Base-by-base conservation (phyloP, 257 asterid species). In the Striga asiatica region DNA sequence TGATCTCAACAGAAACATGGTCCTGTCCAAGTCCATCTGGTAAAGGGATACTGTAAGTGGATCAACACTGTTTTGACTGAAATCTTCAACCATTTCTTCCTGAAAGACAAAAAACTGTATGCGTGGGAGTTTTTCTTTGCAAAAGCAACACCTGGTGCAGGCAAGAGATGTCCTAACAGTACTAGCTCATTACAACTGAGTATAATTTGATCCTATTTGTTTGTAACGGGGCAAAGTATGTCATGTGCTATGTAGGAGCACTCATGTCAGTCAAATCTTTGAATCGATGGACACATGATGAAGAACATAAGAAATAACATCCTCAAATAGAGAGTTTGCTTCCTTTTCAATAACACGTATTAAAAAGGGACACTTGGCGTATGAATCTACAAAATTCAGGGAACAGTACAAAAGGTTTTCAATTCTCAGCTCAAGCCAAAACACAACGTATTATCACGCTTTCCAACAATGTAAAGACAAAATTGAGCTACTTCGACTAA, bases 11-110 rank as follows among this genome's bases (percentile, higher is more conserved):
- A 87, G 76, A 63, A 76, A 87, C 75, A 78, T 65, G 35, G 88
- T 87, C 57, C 95, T 77, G 53, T 91, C 95, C 77, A 87, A 64
- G 75, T 91, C 98, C 95, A 87, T 82, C 76, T 84, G 89, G 76
- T 87, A 82, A 56, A 91, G 98, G 25, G 96, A 91, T 24, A 80
- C 76, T 0, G 85, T 84, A 42, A 91, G 81, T 1, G 94, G 96
- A 62, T 91, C 98, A 31, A 67, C 76, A 14, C 81, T 95, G 58
- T 43, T 79, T 18, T 61, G 70, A 53, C 63, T 72, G 57, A 62
- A 77, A 32, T 82, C 84, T 3, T 72, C 95, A 52, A 81, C 79
- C 59, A 71, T 77, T 55, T 80, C 95, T 78, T 91, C 98, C 97
- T 91, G 52, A 39, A 52, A 71, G 55, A 21, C 10, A 47, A 22